Evolutionary conservation across 805 yeast species (phyloP), one percentile per base, ranked within the genome.

Genomic region (Starmerella powellii): DNA sequence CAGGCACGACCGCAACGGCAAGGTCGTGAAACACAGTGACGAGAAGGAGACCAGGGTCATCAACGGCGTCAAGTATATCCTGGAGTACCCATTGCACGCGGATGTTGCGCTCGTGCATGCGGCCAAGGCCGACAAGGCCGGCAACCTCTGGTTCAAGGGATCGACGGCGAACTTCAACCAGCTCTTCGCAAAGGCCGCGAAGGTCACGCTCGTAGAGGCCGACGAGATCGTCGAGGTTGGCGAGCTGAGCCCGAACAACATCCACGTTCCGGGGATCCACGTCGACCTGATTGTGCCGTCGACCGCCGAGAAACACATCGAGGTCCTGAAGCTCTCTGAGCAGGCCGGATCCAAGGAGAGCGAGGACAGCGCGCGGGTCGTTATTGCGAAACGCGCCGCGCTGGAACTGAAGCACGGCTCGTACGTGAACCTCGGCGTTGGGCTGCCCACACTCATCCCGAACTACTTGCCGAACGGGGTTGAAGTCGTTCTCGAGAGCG

Each of bases 361-460:
- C 4, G 15, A 26, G 4, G 41, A 38, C n/a, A 24, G 20, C n/a
- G 27, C 37, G 27, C 52, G 54, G 21, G 58, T 67, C 35, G 57
- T 52, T 23, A 70, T 70, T 43, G 67, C 66, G 24, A 56, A 56
- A 40, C 60, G 74, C 24, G 71, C 71, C 1, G 66, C 74, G 1
- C 56, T 63, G 51, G 75, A 70, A 53, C 68, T 70, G 51, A 49
- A 53, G 27, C 61, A 64, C 46, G 72, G 72, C 12, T 52, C 58
- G 42, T 64, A 61, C 38, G 72, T 65, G 41, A 70, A 70, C 48
- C 56, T 69, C 34, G 75, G 74, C n/a, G 67, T 69, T 16, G 74
- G 74, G n/a, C 59, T 70, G 61, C 74, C 74, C 6, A 70, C 73
- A 1, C 53, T 70, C 41, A 68, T 71, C 4, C 70, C 73, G 11